Evolutionary conservation across 192 early-diverging fungal species (phyloP).

Genomic region (Umbelopsis sp.): DNA sequence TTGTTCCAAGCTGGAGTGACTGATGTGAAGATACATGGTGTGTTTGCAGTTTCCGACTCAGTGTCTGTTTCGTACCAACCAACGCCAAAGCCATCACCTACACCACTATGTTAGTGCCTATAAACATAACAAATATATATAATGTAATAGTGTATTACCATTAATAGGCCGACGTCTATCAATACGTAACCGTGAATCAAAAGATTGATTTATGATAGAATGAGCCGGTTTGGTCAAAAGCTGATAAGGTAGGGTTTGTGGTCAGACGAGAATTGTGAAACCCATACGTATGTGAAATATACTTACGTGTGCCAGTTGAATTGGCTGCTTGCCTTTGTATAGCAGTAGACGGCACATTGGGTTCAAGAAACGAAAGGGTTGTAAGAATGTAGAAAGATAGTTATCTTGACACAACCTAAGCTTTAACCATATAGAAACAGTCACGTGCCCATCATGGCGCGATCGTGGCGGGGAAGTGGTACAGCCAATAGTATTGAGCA

Average conservation of each 20-base stretch:
- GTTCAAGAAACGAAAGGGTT: neutral
- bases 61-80: slow-evolving; percentile 69
- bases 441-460: no score
- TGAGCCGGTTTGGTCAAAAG: slow-evolving; percentile 74
- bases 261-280: slow-evolving; percentile 1
- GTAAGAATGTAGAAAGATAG: neutral
- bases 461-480: no score
- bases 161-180: slow-evolving; percentile 68
- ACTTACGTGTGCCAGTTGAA: slow-evolving; percentile 69
- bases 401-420: neutral
- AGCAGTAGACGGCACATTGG: slow-evolving; percentile 74
- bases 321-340: slow-evolving; percentile 79
- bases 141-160: slow-evolving; percentile 41
- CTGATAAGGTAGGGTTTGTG: slow-evolving; percentile 19
- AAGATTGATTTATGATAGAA: slow-evolving; percentile 83
- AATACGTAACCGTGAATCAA: slow-evolving; percentile 71
- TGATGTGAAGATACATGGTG: slow-evolving; percentile 80
- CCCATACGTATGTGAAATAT: neutral
- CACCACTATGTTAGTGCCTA: neutral
- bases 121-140: neutral
- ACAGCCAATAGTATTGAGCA: no score
- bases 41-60: slow-evolving; percentile 43
- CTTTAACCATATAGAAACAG: no score
- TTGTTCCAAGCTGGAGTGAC: slow-evolving; percentile 86
- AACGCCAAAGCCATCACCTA: slow-evolving; percentile 81